A percentile compares a stretch with the other conserved stretches of the same genome.
phyloP scores from a whole-genome alignment of 345 rosid species.

The Lagerstroemia speciosa region DNA sequence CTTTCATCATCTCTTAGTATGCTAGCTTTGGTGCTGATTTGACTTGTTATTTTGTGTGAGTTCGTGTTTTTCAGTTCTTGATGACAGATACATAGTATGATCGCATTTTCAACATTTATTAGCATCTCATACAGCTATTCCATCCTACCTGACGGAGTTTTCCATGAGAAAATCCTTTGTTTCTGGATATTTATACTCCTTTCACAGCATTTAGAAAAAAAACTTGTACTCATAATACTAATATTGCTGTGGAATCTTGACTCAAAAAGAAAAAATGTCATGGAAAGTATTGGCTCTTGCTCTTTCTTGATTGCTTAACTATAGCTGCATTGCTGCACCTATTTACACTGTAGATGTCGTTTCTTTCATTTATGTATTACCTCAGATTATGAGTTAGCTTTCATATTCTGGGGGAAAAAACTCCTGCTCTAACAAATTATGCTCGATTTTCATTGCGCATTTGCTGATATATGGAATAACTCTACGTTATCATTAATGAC shows the following conservation, averaged over 20 bases:
- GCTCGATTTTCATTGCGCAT: neutral
- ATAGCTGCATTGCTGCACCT: neutral
- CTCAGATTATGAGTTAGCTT: neutral
- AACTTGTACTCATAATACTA: neutral
- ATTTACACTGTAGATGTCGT: neutral
- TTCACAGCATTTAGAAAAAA: neutral
- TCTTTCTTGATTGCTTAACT: neutral
- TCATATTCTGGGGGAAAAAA: neutral
- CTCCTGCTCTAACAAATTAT: neutral
- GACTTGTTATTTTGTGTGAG: neutral
- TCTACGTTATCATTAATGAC: conserved; percentile 1
- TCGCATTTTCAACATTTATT: neutral
- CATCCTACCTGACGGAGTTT: neutral
- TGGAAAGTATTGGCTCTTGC: neutral
- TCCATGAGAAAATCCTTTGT: neutral
- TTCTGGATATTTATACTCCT: neutral
- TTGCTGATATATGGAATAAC: neutral
- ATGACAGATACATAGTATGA: neutral
- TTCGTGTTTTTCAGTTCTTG: neutral
- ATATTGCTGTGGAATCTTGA: neutral
- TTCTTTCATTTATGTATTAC: neutral
- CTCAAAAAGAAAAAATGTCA: no score
- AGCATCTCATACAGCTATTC: neutral
- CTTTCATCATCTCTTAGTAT: neutral
- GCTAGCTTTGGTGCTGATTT: neutral